Conservation (phyloP, 1,284 basidiomycete species). For the Puccinia novopanici region DNA sequence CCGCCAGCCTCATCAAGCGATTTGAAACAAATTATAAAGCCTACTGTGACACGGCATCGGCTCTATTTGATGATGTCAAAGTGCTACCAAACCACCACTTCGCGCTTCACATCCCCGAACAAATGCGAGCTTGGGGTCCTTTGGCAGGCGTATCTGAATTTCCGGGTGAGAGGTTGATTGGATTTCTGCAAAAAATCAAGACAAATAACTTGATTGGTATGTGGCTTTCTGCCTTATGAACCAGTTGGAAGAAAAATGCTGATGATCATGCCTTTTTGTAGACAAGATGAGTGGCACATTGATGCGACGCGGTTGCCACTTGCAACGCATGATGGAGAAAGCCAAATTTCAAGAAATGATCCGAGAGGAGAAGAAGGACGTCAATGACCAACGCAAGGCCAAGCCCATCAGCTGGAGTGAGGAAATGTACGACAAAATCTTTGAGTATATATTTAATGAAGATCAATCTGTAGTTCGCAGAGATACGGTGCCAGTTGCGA, state of each 20-base stretch:
- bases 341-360: background rate
- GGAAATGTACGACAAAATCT: background rate
- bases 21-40: constrained; percentile 28
- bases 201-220: constrained; percentile 30
- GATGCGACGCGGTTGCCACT: background rate
- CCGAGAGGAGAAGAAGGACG: background rate
- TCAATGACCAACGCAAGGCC: background rate
- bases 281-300: constrained; percentile 19
- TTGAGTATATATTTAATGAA: background rate
- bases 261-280: background rate
- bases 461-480: background rate
- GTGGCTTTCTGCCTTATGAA: background rate
- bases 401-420: background rate
- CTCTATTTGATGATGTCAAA: background rate
- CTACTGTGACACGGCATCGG: constrained; percentile 10
- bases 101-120: constrained; percentile 22
- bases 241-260: background rate
- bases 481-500: background rate
- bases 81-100: too few relatives aligned
- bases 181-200: constrained; percentile 30
- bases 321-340: constrained; percentile 6
- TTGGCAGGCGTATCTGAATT: constrained; percentile 29
- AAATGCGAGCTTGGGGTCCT: constrained; percentile 31
- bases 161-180: constrained; percentile 20
- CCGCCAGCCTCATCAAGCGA: too few relatives aligned